phyloP scores from a whole-genome alignment of 2,329 filamentous ascomycete genomes.

The Trichoderma sp. region DNA sequence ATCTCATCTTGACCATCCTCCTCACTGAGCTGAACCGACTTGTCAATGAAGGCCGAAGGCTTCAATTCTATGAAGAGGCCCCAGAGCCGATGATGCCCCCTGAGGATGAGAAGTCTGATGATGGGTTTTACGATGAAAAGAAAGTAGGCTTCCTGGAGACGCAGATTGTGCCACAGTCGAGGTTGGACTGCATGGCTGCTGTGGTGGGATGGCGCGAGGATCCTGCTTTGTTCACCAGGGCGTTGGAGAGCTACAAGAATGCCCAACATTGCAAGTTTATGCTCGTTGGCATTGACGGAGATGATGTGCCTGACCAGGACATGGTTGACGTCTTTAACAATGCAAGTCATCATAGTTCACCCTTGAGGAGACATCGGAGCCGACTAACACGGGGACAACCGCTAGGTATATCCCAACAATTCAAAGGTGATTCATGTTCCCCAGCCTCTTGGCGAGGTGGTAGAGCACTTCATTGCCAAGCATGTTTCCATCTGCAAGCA shows the following conservation, averaged over 20 bases:
- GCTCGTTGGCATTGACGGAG: conserved; percentile 27
- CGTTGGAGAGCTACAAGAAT: conserved; percentile 26
- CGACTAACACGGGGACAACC: background rate
- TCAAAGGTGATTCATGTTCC: conserved; percentile 24
- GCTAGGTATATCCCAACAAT: conserved; percentile 24
- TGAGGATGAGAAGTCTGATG: conserved; percentile 10
- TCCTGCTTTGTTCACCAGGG: conserved; percentile 24
- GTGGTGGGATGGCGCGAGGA: conserved; percentile 29
- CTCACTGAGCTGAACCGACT: conserved; percentile 26
- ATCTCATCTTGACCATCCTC: conserved; percentile 24
- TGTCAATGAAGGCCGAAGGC: conserved; percentile 25
- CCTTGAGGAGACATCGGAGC: background rate
- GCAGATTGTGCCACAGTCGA: conserved; percentile 11
- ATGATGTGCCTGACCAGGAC: conserved; percentile 25
- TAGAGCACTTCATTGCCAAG: conserved; percentile 23
- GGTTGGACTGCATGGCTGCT: conserved; percentile 25
- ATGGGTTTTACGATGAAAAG: conserved; percentile 16
- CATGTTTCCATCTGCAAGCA: conserved; percentile 18
- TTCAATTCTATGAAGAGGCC: conserved; percentile 19
- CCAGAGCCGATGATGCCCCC: background rate
- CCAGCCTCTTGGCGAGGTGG: conserved; percentile 25
- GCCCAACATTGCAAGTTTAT: conserved; percentile 23
- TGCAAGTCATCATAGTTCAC: conserved; percentile 8
- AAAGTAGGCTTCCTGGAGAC: conserved; percentile 19
- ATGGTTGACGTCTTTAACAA: conserved; percentile 27